A percentile compares a stretch with the other conserved stretches of the same genome.
phyloP scores from a whole-genome alignment of 305 asterid species.

The Fraxinus ornus region DNA sequence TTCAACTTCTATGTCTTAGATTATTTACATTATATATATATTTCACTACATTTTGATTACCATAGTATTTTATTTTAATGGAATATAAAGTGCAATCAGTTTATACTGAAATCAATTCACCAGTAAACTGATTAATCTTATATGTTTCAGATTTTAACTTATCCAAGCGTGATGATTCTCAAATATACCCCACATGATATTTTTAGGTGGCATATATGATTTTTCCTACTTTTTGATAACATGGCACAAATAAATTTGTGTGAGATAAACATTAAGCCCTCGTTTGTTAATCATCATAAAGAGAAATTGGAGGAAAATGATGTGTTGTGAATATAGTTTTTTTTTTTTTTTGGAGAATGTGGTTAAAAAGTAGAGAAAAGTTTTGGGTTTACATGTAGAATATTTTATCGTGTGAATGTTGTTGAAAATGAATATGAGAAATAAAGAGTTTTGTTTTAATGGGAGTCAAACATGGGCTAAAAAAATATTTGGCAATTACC shows the following conservation, averaged over 20 bases:
- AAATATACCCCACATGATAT: not conserved
- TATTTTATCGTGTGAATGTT: too few relatives aligned
- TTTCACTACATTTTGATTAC: not conserved
- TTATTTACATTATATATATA: not conserved
- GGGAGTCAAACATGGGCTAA: too few relatives aligned
- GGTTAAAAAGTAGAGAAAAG: not conserved
- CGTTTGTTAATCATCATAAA: not conserved
- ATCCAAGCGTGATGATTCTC: not conserved
- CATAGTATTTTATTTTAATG: not conserved
- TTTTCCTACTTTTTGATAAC: not conserved
- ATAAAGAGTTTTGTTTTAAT: too few relatives aligned
- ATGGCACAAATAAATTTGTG: slow-evolving; percentile 2
- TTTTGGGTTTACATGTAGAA: not conserved
- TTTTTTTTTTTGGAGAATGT: not conserved
- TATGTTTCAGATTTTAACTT: not conserved
- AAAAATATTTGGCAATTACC: slow-evolving; percentile 43
- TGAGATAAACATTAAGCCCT: not conserved
- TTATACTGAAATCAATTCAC: not conserved
- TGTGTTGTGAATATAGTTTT: not conserved
- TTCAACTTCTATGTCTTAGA: not conserved
- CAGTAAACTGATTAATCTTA: not conserved
- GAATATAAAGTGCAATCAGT: not conserved
- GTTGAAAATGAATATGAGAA: not conserved
- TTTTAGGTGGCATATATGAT: not conserved
- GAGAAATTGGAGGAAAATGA: not conserved